Evolutionary conservation across 106 monocot genomes (phyloP).

Genomic region (Acanthochlamys bracteata): DNA sequence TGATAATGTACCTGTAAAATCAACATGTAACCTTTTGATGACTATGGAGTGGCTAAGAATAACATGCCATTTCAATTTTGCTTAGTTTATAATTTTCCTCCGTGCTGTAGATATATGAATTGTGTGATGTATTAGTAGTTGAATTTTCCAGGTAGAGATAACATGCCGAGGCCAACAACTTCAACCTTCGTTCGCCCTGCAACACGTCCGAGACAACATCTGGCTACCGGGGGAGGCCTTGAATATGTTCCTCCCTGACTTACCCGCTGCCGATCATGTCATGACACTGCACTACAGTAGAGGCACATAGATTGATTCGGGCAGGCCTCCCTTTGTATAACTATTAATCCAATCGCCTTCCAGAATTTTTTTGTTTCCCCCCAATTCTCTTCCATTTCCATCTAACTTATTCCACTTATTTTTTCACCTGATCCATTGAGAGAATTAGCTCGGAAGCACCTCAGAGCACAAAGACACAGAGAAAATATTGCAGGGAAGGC

Average conservation of each 20-base stretch:
- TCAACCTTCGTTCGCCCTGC: conserved; percentile 49
- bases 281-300: conserved; percentile 60
- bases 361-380: too few species aligned
- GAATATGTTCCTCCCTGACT: conserved; percentile 7
- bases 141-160: conserved; percentile 31
- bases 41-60: too few species aligned
- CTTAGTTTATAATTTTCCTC: too few species aligned
- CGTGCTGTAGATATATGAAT: too few species aligned
- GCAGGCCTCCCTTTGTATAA: conserved; percentile 23
- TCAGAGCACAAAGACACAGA: neutral
- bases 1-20: too few species aligned
- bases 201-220: conserved; percentile 68
- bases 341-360: conserved; percentile 11
- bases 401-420: conserved; percentile 1
- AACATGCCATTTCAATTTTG: too few species aligned
- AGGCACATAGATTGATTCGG: conserved; percentile 17
- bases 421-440: conserved; percentile 28
- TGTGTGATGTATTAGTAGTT: too few species aligned
- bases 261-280: conserved; percentile 23
- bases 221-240: conserved; percentile 35
- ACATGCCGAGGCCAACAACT: conserved; percentile 69
- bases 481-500: neutral
- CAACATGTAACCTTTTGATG: too few species aligned
- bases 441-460: conserved; percentile 6
- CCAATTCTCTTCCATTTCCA: conserved; percentile 1